Evolutionary conservation across 768 basidiomycete species (phyloP).

Genomic region (Coprinopsis marcescibilis): DNA sequence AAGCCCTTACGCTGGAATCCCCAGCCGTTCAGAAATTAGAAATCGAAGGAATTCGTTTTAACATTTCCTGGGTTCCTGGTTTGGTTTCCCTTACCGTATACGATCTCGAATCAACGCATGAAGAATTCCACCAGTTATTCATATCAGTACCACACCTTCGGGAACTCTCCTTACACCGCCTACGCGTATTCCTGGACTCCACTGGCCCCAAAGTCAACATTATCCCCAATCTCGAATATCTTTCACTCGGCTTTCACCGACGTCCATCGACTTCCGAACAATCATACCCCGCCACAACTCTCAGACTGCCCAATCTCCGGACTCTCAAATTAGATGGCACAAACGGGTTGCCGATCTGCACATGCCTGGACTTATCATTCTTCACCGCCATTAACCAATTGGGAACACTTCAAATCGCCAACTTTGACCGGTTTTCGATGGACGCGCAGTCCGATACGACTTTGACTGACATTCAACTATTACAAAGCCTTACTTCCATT

Average conservation of each 20-base stretch:
- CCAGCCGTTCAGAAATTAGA: background rate
- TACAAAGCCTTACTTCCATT: conserved; percentile 5
- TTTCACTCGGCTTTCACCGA: conserved; percentile 7
- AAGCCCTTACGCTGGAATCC: background rate
- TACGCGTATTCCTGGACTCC: background rate
- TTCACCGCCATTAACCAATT: background rate
- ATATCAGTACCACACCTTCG: conserved; percentile 2
- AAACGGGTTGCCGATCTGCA: conserved; percentile 2
- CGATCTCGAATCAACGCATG: background rate
- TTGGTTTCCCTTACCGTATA: conserved; percentile 3
- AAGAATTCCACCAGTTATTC: conserved; percentile 4
- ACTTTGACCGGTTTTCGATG: background rate
- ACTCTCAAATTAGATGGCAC: conserved; percentile 2
- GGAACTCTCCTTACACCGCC: conserved; percentile 2
- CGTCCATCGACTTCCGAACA: conserved; percentile 3
- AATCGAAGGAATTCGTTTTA: conserved; percentile 5
- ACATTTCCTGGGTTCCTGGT: conserved; percentile 2
- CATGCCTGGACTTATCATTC: conserved; percentile 7
- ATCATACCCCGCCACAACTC: background rate
- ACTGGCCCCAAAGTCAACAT: background rate
- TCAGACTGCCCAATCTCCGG: conserved; percentile 6
- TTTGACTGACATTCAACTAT: conserved; percentile 4
- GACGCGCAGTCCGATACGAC: conserved; percentile 5
- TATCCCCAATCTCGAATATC: background rate
- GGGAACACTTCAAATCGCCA: background rate